Base-by-base conservation (phyloP, 2,329 filamentous ascomycete genomes). In the Penicillium psychrosexuale region DNA sequence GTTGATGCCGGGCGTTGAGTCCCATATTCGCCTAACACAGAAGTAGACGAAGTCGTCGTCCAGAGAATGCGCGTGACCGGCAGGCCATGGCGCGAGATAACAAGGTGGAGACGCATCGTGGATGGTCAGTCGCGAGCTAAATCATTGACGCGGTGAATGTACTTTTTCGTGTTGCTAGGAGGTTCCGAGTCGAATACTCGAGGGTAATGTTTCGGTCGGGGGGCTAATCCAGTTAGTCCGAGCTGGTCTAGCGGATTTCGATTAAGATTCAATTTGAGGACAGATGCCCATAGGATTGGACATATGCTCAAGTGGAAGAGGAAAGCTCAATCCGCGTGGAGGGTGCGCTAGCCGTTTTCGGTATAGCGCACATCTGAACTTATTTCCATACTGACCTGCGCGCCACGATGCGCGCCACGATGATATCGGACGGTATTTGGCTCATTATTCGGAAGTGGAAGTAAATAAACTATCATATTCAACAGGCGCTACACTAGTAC, bases 21-120 rank as follows among this genome's bases (percentile, higher is more conserved):
- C 3, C 57, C 59, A 59, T 55, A 61, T 57, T 56, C 44, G 44
- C 52, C 39, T 17, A 54, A 15, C 15, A 51, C 27, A 12, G 62
- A 56, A 9, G 50, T 48, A 58, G 60, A 73, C 62, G 78, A 75
- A 48, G 80, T 73, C 17, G 88, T 82, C 28, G 83, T 82, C 85
- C 90, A 93, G 38, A 93, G 78, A 51, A 94, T 80, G 60, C 84
- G 84, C 52, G 85, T 82, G 38, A 88, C 82, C 8, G 91, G 90
- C 24, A 94, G 80, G 40, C 81, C 83, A 72, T 93, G 84, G 54
- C 91, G 87, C 60, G 85, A 84, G 51, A 95, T 83, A 34, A 84
- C 79, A 45, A 95, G 77, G 61, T 88, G 87, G 57, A 95, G 81
- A 66, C 91, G 89, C 80, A 94, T 84, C 46, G 47, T 70, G 62